Evolutionary conservation across 768 basidiomycete species (phyloP).

Genomic region (Kwoniella botswanensis): DNA sequence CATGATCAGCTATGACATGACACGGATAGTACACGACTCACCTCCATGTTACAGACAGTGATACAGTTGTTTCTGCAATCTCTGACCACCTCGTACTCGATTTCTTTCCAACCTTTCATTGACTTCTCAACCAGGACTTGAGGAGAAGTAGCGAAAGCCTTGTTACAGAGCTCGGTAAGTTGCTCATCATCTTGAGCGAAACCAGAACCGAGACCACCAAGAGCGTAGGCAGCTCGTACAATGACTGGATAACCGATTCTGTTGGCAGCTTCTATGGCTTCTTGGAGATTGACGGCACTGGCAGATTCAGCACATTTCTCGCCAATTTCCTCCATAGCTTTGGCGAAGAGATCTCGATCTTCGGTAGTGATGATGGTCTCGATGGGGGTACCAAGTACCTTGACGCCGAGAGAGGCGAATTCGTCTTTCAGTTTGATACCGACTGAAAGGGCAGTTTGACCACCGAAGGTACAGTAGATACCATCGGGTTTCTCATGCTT

Average conservation of each 20-base stretch:
- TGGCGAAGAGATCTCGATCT: slow-evolving; percentile 90
- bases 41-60: slow-evolving; percentile 99
- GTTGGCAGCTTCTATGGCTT: slow-evolving; percentile 79
- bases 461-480: slow-evolving; percentile 98
- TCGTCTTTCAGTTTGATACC: slow-evolving; percentile 98
- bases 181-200: slow-evolving; percentile 95
- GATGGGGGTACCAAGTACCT: slow-evolving; percentile 95
- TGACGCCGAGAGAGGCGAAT: slow-evolving; percentile 83
- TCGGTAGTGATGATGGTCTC: slow-evolving; percentile 97
- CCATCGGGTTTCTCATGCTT: slow-evolving; percentile 98
- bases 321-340: slow-evolving; percentile 92
- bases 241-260: slow-evolving; percentile 94
- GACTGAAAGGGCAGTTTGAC: slow-evolving; percentile 94
- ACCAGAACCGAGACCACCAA: slow-evolving; percentile 92
- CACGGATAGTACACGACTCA: slow-evolving; percentile 59
- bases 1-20: not conserved
- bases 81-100: slow-evolving; percentile 97
- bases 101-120: slow-evolving; percentile 99
- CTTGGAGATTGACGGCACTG: slow-evolving; percentile 82
- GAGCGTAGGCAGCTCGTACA: slow-evolving; percentile 92
- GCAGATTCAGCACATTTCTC: slow-evolving; percentile 91
- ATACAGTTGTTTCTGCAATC: slow-evolving; percentile 99
- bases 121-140: slow-evolving; percentile 99
- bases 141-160: slow-evolving; percentile 96
- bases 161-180: slow-evolving; percentile 82